Evolutionary conservation across 495 filamentous ascomycete genomes (phyloP), one percentile per base, ranked within the genome.

Genomic region (Aspergillus sparsus): DNA sequence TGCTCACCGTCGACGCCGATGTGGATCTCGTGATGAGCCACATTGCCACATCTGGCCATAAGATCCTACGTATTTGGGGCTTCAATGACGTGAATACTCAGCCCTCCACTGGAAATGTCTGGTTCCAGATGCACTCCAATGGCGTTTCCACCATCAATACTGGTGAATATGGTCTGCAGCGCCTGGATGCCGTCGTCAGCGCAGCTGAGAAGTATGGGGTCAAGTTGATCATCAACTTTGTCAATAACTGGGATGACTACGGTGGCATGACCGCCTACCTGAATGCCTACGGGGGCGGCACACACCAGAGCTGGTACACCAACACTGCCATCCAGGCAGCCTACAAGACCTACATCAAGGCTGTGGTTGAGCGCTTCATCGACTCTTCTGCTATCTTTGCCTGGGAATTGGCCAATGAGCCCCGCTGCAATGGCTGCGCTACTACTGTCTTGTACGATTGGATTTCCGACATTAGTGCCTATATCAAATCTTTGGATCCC

Each of bases 381-480:
- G 75, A 68, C 45, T 84, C 80, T 1, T 58, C 79, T 0, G 83
- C 88, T 1, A 76, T 90, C 61, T 86, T 91, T 66, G 83, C 85
- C 0, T 91, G 88, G 88, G 86, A 90, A 64, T 73, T 90, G 12
- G 82, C 78, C 16, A 91, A 91, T 70, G 88, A 90, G 74, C 83
- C 86, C 11, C 80, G 86, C 58, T 90, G 87, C 75, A 79, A 80
- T 12, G 85, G 80, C 33, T 90, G 87, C 66, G 71, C 66, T 21
- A 78, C 84, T 0, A 75, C 76, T 7, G 75, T 86, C 12, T 77
- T 90, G 55, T 85, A 77, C 45, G 72, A 84, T 16, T 91, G 87
- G 87, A 82, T 83, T 39, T 69, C 73, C n/a, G 75, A 77, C 15
- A 86, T 80, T 7, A 83, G 78, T 56, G 72, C 78, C 5, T 89